Base-by-base conservation (phyloP, 257 asterid species). In the Jasminum sambac region DNA sequence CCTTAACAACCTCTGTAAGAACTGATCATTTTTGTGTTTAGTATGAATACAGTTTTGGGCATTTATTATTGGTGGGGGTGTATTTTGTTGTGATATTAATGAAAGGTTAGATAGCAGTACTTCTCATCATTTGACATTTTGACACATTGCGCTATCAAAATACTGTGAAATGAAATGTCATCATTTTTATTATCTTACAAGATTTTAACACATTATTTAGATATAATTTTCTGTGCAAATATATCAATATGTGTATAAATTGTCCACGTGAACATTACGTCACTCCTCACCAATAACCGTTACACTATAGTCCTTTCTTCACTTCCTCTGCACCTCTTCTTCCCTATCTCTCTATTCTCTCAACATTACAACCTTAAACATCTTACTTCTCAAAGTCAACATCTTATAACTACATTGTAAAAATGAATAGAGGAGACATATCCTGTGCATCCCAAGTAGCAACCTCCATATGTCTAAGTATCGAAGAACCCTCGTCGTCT, bases 361-460 rank as follows among this genome's bases (percentile, higher is more conserved):
- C 8, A 50, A 50, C 26, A n/a, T 50, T 30, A 30, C 36, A 30
- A 30, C 36, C 36, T 30, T 30, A 30, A 30, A 30, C 36, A 30
- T 30, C 36, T 30, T 4, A 30, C 2, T 30, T 30, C 36, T 30
- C 36, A 30, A 30, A 30, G 1, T 4, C 4, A 30, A 30, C 36
- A 30, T 30, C 36, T 30, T 30, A 30, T n/a, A n/a, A n/a, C 25
- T 17, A 48, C 59, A 17, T 48, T 16, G 16, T 55, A 11, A 55
- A 19, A 13, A 21, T 55, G 62, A 55, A 55, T 19, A 30, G 62
- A 21, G 11, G 62, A 8, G 62, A 55, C 10, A 21, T 55, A 55
- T 23, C 23, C 30, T 55, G 62, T 55, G 62, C 62, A 55, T 55
- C 62, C 23, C 36, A 55, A 55, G 62, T 8, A 13, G 62, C 30